These are phyloP conservation scores for Xylariaceae sp. DNA, from an alignment of 2,329 filamentous ascomycete genomes.

Conservation along the genomic window DNA sequence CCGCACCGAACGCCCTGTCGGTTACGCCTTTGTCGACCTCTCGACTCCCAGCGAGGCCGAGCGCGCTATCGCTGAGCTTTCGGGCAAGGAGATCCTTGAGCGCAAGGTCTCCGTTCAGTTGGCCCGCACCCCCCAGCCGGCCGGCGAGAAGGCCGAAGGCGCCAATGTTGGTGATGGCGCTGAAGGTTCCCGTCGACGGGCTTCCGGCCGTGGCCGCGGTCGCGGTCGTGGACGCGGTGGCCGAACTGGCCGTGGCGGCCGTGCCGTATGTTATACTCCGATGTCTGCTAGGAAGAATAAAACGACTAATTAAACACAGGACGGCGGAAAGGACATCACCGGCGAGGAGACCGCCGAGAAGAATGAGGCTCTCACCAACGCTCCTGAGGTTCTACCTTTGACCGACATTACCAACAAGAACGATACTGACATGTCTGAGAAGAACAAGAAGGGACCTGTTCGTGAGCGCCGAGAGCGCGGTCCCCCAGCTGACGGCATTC, in stretches of 20 bases:
- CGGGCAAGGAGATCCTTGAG: conserved; percentile 94
- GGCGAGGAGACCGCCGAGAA: conserved; percentile 44
- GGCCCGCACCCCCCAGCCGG: conserved; percentile 90
- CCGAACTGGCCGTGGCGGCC: conserved; percentile 57
- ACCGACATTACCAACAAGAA: conserved; percentile 53
- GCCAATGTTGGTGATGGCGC: conserved; percentile 68
- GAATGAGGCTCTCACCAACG: conserved; percentile 41
- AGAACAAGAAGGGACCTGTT: conserved; percentile 46
- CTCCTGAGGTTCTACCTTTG: conserved; percentile 50
- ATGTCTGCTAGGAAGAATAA: conserved; percentile 12
- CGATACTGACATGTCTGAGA: conserved; percentile 33
- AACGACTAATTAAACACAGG: conserved; percentile 21
- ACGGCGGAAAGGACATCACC: conserved; percentile 46
- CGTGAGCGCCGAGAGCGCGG: conserved; percentile 75
- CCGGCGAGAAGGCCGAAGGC: conserved; percentile 69
- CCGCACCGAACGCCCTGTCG: conserved; percentile 95
- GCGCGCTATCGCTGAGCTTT: conserved; percentile 90
- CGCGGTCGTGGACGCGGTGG: conserved; percentile 62
- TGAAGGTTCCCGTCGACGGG: conserved; percentile 59
- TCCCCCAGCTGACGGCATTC: conserved; percentile 92
- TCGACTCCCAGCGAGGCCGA: conserved; percentile 92
- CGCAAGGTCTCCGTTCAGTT: conserved; percentile 99
- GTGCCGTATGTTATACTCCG: conserved; percentile 43
- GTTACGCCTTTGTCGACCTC: conserved; percentile 98
- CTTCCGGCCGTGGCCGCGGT: conserved; percentile 61